Conservation (phyloP, 2,329 filamentous ascomycete species). For the Hymenoscyphus scutula region DNA sequence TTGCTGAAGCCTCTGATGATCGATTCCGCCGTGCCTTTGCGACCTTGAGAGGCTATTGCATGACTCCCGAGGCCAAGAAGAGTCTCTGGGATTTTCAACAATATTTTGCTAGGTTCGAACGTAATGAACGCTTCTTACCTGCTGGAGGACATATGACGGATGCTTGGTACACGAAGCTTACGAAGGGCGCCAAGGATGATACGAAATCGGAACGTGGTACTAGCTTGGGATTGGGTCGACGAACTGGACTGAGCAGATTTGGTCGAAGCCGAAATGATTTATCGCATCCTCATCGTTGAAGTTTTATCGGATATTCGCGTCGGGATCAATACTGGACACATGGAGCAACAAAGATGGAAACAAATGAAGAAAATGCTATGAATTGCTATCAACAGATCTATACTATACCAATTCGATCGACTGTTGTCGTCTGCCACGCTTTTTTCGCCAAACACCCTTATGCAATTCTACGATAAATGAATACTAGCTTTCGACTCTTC, state of each 20-base stretch:
- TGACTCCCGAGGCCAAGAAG: constrained; percentile 46
- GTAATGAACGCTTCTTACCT: constrained; percentile 19
- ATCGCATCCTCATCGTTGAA: background rate
- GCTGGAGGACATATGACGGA: constrained; percentile 19
- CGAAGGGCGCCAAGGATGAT: constrained; percentile 16
- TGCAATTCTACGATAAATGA: too few relatives aligned
- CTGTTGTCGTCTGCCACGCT: too few relatives aligned
- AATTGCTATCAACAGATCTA: too few relatives aligned
- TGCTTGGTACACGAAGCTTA: constrained; percentile 14
- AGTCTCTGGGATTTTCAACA: constrained; percentile 51
- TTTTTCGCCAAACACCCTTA: too few relatives aligned
- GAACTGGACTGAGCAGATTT: constrained; percentile 12
- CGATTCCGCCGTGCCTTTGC: constrained; percentile 45
- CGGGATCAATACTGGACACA: too few relatives aligned
- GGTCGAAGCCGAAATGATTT: constrained; percentile 9
- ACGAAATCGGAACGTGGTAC: constrained; percentile 15
- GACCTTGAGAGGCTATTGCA: constrained; percentile 47
- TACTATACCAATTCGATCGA: too few relatives aligned
- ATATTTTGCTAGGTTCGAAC: constrained; percentile 41
- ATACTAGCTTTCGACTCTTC: too few relatives aligned
- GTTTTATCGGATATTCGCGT: background rate
- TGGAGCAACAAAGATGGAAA: too few relatives aligned
- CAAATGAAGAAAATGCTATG: too few relatives aligned
- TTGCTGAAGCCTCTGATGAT: constrained; percentile 33
- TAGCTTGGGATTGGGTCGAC: constrained; percentile 9